phyloP scores from a whole-genome alignment of 352 stramenopile genomes.

The Hyaloperonospora brassicae region DNA sequence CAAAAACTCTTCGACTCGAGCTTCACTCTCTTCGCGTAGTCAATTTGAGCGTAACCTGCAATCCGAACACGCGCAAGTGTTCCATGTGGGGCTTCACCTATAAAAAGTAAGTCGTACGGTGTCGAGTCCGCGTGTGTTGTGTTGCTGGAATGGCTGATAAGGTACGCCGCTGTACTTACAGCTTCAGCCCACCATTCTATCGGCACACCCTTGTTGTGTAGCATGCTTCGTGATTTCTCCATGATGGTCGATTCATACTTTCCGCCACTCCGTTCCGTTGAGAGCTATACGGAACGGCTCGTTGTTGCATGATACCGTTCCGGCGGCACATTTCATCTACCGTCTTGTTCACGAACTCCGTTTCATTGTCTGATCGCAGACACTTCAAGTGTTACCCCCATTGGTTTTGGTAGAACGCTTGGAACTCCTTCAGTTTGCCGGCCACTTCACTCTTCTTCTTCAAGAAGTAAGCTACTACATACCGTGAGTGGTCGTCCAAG shows the following conservation, averaged over 20 bases:
- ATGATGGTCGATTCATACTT: constrained; percentile 1
- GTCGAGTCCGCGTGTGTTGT: constrained; percentile 1
- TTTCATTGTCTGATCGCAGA: neutral
- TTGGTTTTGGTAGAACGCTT: neutral
- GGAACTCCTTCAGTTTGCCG: neutral
- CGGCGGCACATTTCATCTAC: neutral
- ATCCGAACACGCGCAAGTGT: constrained; percentile 25
- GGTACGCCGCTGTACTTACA: neutral
- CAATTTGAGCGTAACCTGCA: constrained; percentile 19
- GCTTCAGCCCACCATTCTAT: neutral
- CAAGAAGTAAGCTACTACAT: neutral
- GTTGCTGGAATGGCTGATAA: neutral
- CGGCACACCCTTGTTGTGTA: neutral
- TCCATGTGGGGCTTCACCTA: constrained; percentile 5
- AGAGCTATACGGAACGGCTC: neutral
- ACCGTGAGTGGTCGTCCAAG: neutral
- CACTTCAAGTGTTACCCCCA: neutral
- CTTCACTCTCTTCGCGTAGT: constrained; percentile 21
- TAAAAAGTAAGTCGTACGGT: constrained; percentile 20
- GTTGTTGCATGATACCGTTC: neutral
- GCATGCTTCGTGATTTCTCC: neutral
- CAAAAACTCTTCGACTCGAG: constrained; percentile 18
- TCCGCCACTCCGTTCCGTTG: constrained; percentile 1
- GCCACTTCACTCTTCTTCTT: neutral
- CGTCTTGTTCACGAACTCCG: neutral